Evolutionary conservation across 805 yeast species (phyloP).

Genomic region (Jamesozyma jinghongensis): DNA sequence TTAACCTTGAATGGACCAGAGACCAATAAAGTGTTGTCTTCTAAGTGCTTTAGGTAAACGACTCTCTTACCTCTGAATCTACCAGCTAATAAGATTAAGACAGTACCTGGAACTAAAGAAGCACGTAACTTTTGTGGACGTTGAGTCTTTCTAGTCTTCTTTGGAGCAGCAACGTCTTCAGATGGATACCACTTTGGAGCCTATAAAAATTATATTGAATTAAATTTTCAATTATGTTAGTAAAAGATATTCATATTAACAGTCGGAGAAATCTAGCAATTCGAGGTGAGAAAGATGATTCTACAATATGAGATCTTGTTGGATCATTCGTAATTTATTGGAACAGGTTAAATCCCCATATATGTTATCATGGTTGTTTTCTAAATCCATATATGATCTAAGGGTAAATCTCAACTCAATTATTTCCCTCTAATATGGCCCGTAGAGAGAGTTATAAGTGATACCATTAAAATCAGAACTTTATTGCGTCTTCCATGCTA

Average conservation of each 20-base stretch:
- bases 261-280: too few relatives aligned
- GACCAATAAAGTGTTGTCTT: conserved; percentile 93
- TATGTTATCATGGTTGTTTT: too few relatives aligned
- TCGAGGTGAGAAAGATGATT: too few relatives aligned
- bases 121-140: conserved; percentile 93
- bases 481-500: too few relatives aligned
- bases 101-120: conserved; percentile 94
- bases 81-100: conserved; percentile 92
- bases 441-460: too few relatives aligned
- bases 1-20: conserved; percentile 98
- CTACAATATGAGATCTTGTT: too few relatives aligned
- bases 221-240: conserved; percentile 10
- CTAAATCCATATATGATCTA: too few relatives aligned
- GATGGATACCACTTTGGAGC: conserved; percentile 93
- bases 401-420: too few relatives aligned
- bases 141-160: conserved; percentile 77
- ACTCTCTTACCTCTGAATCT: conserved; percentile 99
- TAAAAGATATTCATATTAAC: conserved; percentile 4
- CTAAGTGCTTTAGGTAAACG: conserved; percentile 89
- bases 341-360: too few relatives aligned
- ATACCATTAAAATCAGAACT: too few relatives aligned
- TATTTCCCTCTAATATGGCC: too few relatives aligned
- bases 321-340: too few relatives aligned
- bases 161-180: conserved; percentile 78
- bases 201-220: conserved; percentile 19